Evolutionary conservation across 176 grass and related monocot genomes (phyloP), one percentile per base, ranked within the genome.

Genomic region (Juncus inflexus): DNA sequence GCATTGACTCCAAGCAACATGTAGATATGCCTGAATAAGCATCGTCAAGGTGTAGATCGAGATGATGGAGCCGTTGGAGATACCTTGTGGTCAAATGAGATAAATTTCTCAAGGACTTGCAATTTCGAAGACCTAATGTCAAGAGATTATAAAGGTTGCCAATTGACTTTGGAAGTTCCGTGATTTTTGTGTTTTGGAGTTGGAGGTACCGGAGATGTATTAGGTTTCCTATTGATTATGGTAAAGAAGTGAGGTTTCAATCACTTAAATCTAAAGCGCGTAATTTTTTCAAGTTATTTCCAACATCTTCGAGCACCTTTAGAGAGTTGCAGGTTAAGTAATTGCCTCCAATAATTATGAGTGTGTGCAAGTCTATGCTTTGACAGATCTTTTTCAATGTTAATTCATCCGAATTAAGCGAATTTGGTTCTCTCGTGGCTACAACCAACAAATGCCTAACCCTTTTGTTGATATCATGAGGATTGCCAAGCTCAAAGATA

Each of bases 121-220:
- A 89, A 4, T 89, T 84, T 55, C 16, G 40, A 0, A 89, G 81
- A 3, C 86, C 86, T 43, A 84, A 53, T 11, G 63, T 89, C 8
- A 84, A 67, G 10, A 89, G 77, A 52, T 63, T 74, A 57, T 89
- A 84, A 3, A 89, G 80, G 1, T 14, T 1, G 57, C 74, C 8
- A 2, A 81, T 14, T 13, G 81, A 75, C 0, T 81, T 0, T 0
- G 77, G 81, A 4, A 81, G 15, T 3, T 37, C 7, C 51, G 2
- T 72, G 36, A 89, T 80, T 6, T 74, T 84, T 72, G 85, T 61
- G n/a, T 60, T 4, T 16, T 2, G 68, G 1, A 89, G 37, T 55
- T 83, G 85, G 10, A 89, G 77, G 35, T 65, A 89, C 7, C 77
- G 63, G 39, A 89, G 81, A 69, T 89, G 73, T 65, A 50, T 84